phyloP scores from a whole-genome alignment of 305 asterid species.

The Fraxinus sp. region DNA sequence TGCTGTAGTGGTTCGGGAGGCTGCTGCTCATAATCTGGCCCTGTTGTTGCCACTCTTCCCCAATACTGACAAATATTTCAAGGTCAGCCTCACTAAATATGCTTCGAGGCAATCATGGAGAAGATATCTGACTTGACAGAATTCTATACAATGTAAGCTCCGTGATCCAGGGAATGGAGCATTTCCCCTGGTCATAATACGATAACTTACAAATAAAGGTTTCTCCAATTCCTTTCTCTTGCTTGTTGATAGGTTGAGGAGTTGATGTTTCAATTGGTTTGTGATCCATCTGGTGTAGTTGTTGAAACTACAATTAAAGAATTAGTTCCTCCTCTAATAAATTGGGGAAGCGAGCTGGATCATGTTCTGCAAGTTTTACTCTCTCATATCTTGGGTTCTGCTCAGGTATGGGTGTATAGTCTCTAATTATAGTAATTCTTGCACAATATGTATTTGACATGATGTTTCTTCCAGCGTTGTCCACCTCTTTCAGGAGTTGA shows the following conservation, averaged over 20 bases:
- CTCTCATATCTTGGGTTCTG: constrained; percentile 78
- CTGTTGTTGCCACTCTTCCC: constrained; percentile 98
- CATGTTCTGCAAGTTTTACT: constrained; percentile 69
- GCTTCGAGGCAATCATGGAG: constrained; percentile 99
- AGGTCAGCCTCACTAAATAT: constrained; percentile 99
- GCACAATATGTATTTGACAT: constrained; percentile 31
- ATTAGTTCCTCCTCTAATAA: constrained; percentile 82
- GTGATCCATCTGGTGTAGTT: constrained; percentile 95
- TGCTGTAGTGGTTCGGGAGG: constrained; percentile 97
- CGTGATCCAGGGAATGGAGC: constrained; percentile 94
- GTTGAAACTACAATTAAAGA: constrained; percentile 88
- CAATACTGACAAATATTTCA: constrained; percentile 95
- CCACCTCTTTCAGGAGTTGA: constrained; percentile 99
- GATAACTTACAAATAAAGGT: constrained; percentile 41
- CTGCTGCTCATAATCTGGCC: constrained; percentile 96
- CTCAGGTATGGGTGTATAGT: constrained; percentile 53
- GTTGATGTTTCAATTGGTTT: constrained; percentile 93
- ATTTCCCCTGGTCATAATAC: constrained; percentile 61
- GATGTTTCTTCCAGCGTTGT: constrained; percentile 64
- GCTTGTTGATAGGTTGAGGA: constrained; percentile 85
- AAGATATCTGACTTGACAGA: constrained; percentile 93
- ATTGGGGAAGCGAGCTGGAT: constrained; percentile 96
- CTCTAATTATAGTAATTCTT: constrained; percentile 8
- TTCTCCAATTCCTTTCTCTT: constrained; percentile 45
- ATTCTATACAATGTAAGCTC: constrained; percentile 96